Percentiles rank a stretch among this genome's conserved stretches.
phyloP scores from a whole-genome alignment of 345 rosid species.

The Crucihimalaya himalaica region DNA sequence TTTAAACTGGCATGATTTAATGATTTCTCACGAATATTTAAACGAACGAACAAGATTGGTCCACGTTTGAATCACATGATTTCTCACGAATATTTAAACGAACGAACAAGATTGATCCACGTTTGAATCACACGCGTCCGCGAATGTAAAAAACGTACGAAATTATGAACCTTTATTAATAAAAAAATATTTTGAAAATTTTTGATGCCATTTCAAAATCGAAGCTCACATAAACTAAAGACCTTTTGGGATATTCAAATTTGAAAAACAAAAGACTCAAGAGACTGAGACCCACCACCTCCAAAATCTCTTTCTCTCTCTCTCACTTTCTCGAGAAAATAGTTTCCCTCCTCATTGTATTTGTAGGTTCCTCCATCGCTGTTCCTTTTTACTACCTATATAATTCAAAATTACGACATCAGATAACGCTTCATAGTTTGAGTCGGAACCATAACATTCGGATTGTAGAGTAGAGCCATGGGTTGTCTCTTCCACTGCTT shows the following conservation, averaged over 20 bases:
- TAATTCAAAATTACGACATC: background rate
- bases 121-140: constrained; percentile 6
- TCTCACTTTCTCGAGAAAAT: background rate
- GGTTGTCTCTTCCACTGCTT: constrained; percentile 76
- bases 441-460: background rate
- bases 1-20: no score
- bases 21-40: no score
- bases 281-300: constrained; percentile 5
- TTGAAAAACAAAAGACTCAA: constrained; percentile 16
- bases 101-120: background rate
- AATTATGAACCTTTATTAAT: background rate
- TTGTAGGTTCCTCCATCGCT: constrained; percentile 19
- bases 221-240: background rate
- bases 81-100: no score
- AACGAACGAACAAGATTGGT: no score
- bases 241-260: background rate
- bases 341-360: constrained; percentile 5
- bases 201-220: background rate
- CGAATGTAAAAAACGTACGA: constrained; percentile 5
- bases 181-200: background rate
- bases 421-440: background rate
- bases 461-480: constrained; percentile 45
- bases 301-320: background rate
- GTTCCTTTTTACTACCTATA: background rate
- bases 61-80: no score